Base-by-base conservation (phyloP, 768 basidiomycete species). In the Tylopilus subfusipes region DNA sequence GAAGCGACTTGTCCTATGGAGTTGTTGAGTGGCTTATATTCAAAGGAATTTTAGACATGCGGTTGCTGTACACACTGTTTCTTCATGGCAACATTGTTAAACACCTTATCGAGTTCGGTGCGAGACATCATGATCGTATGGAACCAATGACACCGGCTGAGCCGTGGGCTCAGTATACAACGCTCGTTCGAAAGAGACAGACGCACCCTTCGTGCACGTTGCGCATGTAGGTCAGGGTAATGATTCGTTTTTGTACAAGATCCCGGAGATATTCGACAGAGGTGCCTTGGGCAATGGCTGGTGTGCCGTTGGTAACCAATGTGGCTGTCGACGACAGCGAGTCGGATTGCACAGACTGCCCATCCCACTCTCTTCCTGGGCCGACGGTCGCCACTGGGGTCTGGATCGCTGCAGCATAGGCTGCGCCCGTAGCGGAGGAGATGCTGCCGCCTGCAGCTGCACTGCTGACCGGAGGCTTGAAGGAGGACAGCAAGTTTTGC, bases 191-290 rank as follows among this genome's bases (percentile, higher is more conserved):
- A 46, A 51, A 27, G 43, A 49, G 45, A 4, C 21, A 42, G 47
- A 78, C 85, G 62, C 58, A 92, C 88, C 93, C 93, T 71, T 93
- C 90, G 59, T 93, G 88, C 30, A 91, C 85, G 63, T 83, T 90
- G 60, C 89, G 80, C 69, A 93, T 76, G 68, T 94, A 93, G 0
- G 88, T 92, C 61, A 93, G 75, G 21, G 91, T 91, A 63, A 89
- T 79, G 52, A 93, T 86, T 57, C 93, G 78, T 75, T 92, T 93
- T 75, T 87, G 84, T 10, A 93, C 82, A 46, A 90, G 73, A 63
- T 89, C 89, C 50, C 91, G 74, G 53, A 93, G 75, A 65, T 86
- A 85, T 65, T 93, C 91, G 52, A 88, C 80, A 10, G 86, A 85
- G 27, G 88, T 86, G 14, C 85, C 86, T 67, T 84, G 86, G 5